Conservation (phyloP, 805 yeast genomes). For the Saccharomycopsis fibuligera region DNA sequence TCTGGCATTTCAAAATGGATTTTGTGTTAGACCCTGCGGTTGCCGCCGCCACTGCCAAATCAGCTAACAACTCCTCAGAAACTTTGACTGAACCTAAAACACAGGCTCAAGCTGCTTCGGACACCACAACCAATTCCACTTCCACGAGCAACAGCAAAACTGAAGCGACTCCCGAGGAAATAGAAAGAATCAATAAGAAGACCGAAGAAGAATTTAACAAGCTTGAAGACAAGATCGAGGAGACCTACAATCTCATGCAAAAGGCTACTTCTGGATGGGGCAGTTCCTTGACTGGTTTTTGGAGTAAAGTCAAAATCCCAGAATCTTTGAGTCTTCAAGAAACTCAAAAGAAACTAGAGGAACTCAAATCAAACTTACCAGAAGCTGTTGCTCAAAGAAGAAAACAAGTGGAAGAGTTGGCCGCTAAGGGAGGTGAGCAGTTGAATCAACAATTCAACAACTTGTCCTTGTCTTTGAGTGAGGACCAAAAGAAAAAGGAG, state of each 20-base stretch:
- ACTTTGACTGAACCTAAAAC: constrained; percentile 7
- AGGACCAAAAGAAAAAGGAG: too few relatives aligned
- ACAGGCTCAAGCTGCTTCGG: neutral
- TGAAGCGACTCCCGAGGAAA: neutral
- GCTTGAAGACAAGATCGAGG: constrained; percentile 48
- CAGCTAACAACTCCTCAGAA: constrained; percentile 15
- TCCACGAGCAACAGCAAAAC: neutral
- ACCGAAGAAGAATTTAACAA: constrained; percentile 49
- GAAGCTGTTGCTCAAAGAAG: constrained; percentile 12
- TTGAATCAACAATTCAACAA: constrained; percentile 10
- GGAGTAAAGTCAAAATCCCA: constrained; percentile 32
- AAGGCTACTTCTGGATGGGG: constrained; percentile 32
- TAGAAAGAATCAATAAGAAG: constrained; percentile 30
- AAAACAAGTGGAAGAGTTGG: constrained; percentile 15
- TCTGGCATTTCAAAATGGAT: too few relatives aligned
- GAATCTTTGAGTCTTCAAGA: constrained; percentile 26
- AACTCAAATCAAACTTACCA: neutral
- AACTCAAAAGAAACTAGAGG: constrained; percentile 19
- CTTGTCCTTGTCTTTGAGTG: constrained; percentile 23
- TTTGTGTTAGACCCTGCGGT: constrained; percentile 14
- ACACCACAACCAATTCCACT: neutral
- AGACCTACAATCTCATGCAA: constrained; percentile 42
- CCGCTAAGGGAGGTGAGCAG: constrained; percentile 20
- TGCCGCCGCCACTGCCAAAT: constrained; percentile 3
- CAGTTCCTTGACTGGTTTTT: constrained; percentile 31